Base-by-base conservation (phyloP, 768 basidiomycete species). In the Boletus reticulatus region DNA sequence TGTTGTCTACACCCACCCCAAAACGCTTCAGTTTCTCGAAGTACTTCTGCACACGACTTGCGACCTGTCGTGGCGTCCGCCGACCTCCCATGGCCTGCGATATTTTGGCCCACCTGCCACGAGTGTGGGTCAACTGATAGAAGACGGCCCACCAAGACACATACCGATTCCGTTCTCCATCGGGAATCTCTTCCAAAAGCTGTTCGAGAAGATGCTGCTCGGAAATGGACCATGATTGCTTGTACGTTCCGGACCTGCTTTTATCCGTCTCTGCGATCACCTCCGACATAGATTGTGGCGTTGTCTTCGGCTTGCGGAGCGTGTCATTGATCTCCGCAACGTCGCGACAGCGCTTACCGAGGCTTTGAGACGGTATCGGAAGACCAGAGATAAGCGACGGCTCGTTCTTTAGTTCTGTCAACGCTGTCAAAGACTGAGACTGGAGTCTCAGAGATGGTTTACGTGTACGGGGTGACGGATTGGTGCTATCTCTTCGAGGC, bases 41-140 rank as follows among this genome's bases (percentile, higher is more conserved):
- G 70, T 92, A 92, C 71, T 93, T 93, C 63, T 93, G 91, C 51
- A 93, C 90, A 17, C 89, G 81, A 73, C 88, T 91, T 37, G 89
- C 89, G n/a, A 93, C 91, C 74, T 93, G 91, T 57, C 89, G 74
- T 5, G 90, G 84, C 4, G 91, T 92, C 54, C 90, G 73, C 43
- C 76, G 76, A 1, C 90, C 90, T 46, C 83, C 76, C 91, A 93
- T 93, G 36, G 88, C 91, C 50, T 78, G 75, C 14, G 90, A 92
- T 49, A 92, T 92, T 70, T 89, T 88, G 52, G 84, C 77, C 87
- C 87, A 92, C 50, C 89, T 91, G 62, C 22, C 46, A 36, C 22
- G 46, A 16, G 37, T 10, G 45, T 60, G 32, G 57, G 52, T 65
- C 11, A 45, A 56, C 24, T 47, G 51, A 55, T 32, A 50, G 55